phyloP scores from a whole-genome alignment of 2,329 filamentous ascomycete species.

The Talaromyces sp. region DNA sequence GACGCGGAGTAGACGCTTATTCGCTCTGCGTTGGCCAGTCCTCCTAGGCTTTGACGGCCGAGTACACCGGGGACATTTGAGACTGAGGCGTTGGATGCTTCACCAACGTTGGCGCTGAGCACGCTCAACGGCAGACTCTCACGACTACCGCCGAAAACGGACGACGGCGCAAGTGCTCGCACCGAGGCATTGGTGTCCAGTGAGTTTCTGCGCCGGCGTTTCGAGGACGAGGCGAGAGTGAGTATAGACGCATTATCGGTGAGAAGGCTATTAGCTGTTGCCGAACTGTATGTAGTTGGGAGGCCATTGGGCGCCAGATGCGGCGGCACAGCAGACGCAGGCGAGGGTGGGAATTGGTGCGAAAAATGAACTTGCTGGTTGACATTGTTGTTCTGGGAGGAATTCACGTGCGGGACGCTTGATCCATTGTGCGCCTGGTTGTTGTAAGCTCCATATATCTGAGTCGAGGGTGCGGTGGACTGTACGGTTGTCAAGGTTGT shows the following conservation, averaged over 20 bases:
- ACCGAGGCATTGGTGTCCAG: conserved; percentile 64
- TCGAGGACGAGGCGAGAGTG: conserved; percentile 61
- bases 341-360: conserved; percentile 57
- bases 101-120: conserved; percentile 49
- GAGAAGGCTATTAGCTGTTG: conserved; percentile 60
- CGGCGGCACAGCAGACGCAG: conserved; percentile 57
- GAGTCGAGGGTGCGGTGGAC: conserved; percentile 53
- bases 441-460: conserved; percentile 32
- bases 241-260: conserved; percentile 64
- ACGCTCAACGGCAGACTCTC: conserved; percentile 62
- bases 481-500: conserved; percentile 65
- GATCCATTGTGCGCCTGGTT: conserved; percentile 18
- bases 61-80: conserved; percentile 36
- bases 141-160: conserved; percentile 60
- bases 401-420: conserved; percentile 29
- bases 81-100: conserved; percentile 38
- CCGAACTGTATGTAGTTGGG: conserved; percentile 55
- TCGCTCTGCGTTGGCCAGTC: conserved; percentile 54
- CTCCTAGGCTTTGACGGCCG: conserved; percentile 49
- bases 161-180: conserved; percentile 59
- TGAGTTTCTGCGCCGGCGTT: conserved; percentile 59
- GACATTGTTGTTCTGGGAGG: conserved; percentile 31
- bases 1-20: conserved; percentile 72
- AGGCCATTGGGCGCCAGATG: conserved; percentile 51
- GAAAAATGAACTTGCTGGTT: conserved; percentile 50